These are phyloP conservation scores for Elsinoe arachidis DNA, from an alignment of 2,329 filamentous ascomycete species.

Conservation along the genomic window DNA sequence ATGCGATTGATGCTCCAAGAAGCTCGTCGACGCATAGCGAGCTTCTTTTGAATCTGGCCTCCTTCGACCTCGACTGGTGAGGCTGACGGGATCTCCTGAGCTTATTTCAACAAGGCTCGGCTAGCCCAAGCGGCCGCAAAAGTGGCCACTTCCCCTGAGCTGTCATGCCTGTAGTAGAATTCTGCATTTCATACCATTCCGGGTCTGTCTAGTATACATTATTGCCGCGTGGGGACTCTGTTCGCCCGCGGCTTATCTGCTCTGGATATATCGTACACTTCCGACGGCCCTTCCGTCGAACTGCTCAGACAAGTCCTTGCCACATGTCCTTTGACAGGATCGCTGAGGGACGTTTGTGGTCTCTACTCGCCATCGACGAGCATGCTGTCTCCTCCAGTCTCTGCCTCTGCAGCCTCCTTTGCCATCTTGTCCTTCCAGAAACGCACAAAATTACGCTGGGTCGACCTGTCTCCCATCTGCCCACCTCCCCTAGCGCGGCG, in stretches of 20 bases:
- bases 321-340: too few relatives aligned
- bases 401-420: neutral
- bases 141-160: neutral
- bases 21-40: neutral
- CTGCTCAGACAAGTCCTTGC: too few relatives aligned
- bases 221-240: too few relatives aligned
- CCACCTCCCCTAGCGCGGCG: neutral
- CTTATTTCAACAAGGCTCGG: neutral
- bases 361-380: neutral
- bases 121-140: neutral
- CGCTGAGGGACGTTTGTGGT: too few relatives aligned
- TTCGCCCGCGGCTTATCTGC: too few relatives aligned
- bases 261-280: too few relatives aligned
- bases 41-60: neutral
- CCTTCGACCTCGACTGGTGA: neutral
- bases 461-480: neutral
- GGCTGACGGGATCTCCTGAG: slow-evolving; percentile 7
- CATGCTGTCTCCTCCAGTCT: neutral
- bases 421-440: neutral
- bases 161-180: neutral
- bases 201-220: neutral
- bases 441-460: neutral
- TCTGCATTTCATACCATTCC: neutral
- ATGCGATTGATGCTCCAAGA: too few relatives aligned
- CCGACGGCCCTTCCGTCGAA: too few relatives aligned